Base-by-base conservation (phyloP, 2,329 filamentous ascomycete genomes). In the Ascocoryne sarcoides region DNA sequence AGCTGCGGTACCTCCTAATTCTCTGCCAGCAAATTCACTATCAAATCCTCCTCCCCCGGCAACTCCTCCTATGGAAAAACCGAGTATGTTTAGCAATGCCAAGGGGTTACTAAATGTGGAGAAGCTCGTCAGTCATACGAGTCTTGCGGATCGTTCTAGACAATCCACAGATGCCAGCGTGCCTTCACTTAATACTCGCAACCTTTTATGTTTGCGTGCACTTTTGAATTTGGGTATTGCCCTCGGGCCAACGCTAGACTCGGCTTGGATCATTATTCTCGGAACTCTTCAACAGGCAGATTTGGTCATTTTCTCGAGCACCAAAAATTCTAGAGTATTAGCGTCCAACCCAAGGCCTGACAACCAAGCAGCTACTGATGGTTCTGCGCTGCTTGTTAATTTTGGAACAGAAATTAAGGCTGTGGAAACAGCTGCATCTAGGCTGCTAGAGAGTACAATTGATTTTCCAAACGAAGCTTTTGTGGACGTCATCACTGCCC, bases 151-250 rank as follows among this genome's bases (percentile, higher is more conserved):
- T 23, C 76, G 73, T 39, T 71, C 71, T 40, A 67, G 79, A 29
- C 62, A 65, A 3, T 80, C 77, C 0, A 60, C 75, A 4, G 83
- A 85, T 61, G 53, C 64, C 19, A 56, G 61, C 42, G 43, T 52
- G 62, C 1, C 66, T 69, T 40, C 77, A 3, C 68, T 96, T 7
- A 95, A 87, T 49, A 90, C 88, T 2, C 76, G 92, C 5, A 96
- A 98, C 56, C 67, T 98, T 3, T 68, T 96, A 1, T 98, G 92
- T 54, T 67, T 98, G 32, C 73, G 93, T 55, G 92, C 92, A 20
- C 69, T 98, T 12, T 66, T 98, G n/a, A 98, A 98, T 52, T 66
- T 98, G 3, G 92, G 92, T 2, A 98, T 96, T 54, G 92, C 92
- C 2, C 66, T 98, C 1, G 92, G 92, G 0, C 88, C 92, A 3